These are phyloP conservation scores for Sporobolomyces roseus DNA, from an alignment of 768 basidiomycete genomes.

Conservation along the genomic window DNA sequence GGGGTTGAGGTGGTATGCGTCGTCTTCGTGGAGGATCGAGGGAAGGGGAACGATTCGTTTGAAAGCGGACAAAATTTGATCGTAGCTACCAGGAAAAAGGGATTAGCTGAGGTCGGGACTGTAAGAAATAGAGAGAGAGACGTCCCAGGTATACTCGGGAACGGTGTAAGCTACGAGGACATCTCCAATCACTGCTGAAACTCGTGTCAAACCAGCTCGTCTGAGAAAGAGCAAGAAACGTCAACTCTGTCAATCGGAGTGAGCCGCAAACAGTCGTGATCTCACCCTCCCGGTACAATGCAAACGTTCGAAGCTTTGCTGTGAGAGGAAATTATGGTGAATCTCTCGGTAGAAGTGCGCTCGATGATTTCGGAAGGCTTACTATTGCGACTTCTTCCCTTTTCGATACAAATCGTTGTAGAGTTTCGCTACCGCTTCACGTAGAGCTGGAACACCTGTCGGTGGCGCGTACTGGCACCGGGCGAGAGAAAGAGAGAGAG, in stretches of 20 bases:
- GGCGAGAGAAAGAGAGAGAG: too few relatives aligned
- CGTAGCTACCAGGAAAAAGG: constrained; percentile 26
- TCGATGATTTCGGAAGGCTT: too few relatives aligned
- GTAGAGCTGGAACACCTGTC: constrained; percentile 77
- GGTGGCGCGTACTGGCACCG: constrained; percentile 94
- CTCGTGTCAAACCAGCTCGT: constrained; percentile 71
- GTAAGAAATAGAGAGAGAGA: constrained; percentile 17
- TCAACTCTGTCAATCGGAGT: too few relatives aligned
- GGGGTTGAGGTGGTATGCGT: constrained; percentile 53
- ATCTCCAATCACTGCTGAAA: constrained; percentile 78
- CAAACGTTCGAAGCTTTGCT: constrained; percentile 70
- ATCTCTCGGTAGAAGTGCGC: too few relatives aligned
- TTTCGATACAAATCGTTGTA: constrained; percentile 85
- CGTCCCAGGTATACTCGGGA: constrained; percentile 85
- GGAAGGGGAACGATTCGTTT: constrained; percentile 42
- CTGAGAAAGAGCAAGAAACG: neutral
- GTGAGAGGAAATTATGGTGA: neutral
- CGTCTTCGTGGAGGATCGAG: constrained; percentile 32
- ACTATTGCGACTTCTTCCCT: constrained; percentile 72
- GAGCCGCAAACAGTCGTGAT: neutral
- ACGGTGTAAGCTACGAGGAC: constrained; percentile 64
- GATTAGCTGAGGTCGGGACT: neutral
- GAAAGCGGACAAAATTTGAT: constrained; percentile 40
- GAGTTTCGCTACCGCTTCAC: constrained; percentile 81
- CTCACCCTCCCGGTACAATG: constrained; percentile 87